Base-by-base conservation (phyloP, 148 eudicot species). In the Dysphania ambrosioides region DNA sequence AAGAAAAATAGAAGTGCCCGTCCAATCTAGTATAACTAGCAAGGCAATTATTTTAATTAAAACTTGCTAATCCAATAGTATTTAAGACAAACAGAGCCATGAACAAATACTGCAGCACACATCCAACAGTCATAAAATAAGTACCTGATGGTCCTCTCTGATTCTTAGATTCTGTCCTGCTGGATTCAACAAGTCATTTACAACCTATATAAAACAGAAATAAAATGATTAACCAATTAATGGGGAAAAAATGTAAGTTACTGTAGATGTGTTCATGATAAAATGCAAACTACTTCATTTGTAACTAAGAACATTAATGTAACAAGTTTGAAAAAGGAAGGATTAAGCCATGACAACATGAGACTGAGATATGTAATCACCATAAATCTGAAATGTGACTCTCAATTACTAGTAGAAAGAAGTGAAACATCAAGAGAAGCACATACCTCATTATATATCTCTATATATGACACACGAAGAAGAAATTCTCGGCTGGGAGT, bases 401-500 rank as follows among this genome's bases (percentile, higher is more conserved):
- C 62, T n/a, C 67, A 29, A 10, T 5, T 38, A 63, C 53, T 12
- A 70, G 42, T 49, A 16, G 16, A 55, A 38, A 12, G 15, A 35
- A 31, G 38, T 23, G 4, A 12, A 18, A n/a, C 23, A 61, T 30
- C 23, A 10, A 27, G 21, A 32, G 57, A 82, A 82, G 72, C 64
- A 72, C 77, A 74, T 76, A 95, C 98, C 97, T 95, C 98, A 71
- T 95, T 95, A 76, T 95, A 95, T 65, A 95, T 95, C 85, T 95
- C 98, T 86, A 95, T 75, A 80, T 95, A 95, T 59, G 98, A 92
- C 73, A 95, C 92, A 32, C 91, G 98, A 32, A 95, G 98, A 53
- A 95, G 98, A 83, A 83, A 95, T 82, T 95, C 98, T 29, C 98
- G 91, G 76, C 86, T 89, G 59, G 98, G 98, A 78, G 98, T 92